Evolutionary conservation across 2,329 filamentous ascomycete genomes (phyloP).

Genomic region (Fusarium sp.): DNA sequence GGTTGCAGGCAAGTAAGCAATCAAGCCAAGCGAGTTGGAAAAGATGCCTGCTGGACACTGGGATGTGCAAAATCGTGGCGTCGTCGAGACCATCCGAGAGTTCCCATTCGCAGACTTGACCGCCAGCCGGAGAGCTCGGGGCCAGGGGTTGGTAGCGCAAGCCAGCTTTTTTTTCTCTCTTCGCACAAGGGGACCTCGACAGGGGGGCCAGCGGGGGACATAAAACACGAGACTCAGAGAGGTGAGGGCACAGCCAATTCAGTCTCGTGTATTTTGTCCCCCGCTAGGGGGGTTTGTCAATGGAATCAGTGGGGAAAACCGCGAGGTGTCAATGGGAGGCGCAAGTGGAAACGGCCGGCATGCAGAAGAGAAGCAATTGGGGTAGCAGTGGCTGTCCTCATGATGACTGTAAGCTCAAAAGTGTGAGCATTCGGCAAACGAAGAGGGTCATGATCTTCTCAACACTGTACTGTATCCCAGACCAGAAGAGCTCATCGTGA

Average conservation of each 20-base stretch:
- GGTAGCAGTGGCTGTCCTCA: slow-evolving; percentile 13
- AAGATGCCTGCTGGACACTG: slow-evolving; percentile 26
- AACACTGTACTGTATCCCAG: neutral
- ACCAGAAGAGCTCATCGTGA: neutral
- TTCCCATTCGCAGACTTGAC: slow-evolving; percentile 41
- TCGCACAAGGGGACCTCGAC: slow-evolving; percentile 15
- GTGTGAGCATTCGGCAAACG: neutral
- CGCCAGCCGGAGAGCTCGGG: slow-evolving; percentile 42
- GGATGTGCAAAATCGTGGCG: slow-evolving; percentile 28
- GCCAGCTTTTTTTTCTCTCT: slow-evolving; percentile 6
- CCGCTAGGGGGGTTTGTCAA: neutral
- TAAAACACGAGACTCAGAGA: too few relatives aligned
- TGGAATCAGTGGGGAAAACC: slow-evolving; percentile 15
- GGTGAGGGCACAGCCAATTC: too few relatives aligned
- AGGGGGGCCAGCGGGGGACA: too few relatives aligned
- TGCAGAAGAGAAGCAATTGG: neutral
- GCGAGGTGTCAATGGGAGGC: slow-evolving; percentile 4
- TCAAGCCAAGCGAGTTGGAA: slow-evolving; percentile 5
- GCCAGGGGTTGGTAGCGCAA: slow-evolving; percentile 21
- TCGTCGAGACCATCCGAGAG: slow-evolving; percentile 28
- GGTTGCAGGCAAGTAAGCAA: neutral
- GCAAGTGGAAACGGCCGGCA: neutral
- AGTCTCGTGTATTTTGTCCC: too few relatives aligned
- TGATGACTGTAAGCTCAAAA: slow-evolving; percentile 1
- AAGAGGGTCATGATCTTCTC: slow-evolving; percentile 15